Conservation (phyloP, 306 rosid genomes). For the Medicago truncatula region MtrunA17r5.0-ANR NC_053046.1:32072001-32072500, state of each 20-base stretch:
- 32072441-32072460: no score
- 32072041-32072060: conserved; percentile 44
- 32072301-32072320: no score
- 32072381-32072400: no score
- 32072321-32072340: no score
- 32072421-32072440: no score
- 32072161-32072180: conserved; percentile 10
- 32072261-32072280: conserved; percentile 6
- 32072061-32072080: conserved; percentile 44
- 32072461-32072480: no score
- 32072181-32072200: conserved; percentile 31
- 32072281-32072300: conserved; percentile 41
- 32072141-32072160: background rate
- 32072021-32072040: conserved; percentile 46
- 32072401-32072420: no score
- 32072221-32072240: no score
- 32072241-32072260: conserved; percentile 34
- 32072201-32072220: conserved; percentile 45
- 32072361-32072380: no score
- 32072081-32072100: conserved; percentile 41
- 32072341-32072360: no score
- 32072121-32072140: background rate
- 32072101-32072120: background rate
- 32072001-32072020: conserved; percentile 45
- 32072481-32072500: no score